Conservation (phyloP, 805 yeast species). For the Lipomyces oligophaga region DNA sequence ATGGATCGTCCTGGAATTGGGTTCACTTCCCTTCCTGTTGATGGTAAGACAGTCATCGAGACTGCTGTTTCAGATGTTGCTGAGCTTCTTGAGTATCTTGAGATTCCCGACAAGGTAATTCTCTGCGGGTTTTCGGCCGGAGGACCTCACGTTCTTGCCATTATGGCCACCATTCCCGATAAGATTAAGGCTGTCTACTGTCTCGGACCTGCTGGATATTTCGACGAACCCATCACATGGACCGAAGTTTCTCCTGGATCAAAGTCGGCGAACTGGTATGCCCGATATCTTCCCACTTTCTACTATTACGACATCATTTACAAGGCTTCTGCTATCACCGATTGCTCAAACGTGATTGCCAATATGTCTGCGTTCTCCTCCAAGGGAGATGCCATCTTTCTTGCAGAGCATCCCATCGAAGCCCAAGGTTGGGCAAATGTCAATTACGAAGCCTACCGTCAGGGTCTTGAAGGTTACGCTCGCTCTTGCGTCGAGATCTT, state of each 20-base stretch:
- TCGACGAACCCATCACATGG: constrained; percentile 21
- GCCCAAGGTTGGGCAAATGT: constrained; percentile 26
- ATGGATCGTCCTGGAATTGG: constrained; percentile 29
- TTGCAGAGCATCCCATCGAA: constrained; percentile 24
- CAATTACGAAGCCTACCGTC: constrained; percentile 27
- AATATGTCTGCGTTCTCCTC: constrained; percentile 21
- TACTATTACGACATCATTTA: constrained; percentile 11
- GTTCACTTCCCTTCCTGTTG: constrained; percentile 24
- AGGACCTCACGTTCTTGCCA: constrained; percentile 27
- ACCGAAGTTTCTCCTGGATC: constrained; percentile 20
- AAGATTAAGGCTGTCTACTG: constrained; percentile 16
- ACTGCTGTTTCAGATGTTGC: constrained; percentile 26
- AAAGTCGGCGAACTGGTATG: constrained; percentile 13
- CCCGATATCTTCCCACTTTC: constrained; percentile 15
- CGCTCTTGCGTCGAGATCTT: constrained; percentile 27
- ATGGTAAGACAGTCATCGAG: constrained; percentile 24
- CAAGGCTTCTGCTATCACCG: constrained; percentile 12
- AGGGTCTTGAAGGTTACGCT: constrained; percentile 23
- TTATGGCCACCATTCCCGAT: constrained; percentile 23
- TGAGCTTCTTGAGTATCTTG: constrained; percentile 26
- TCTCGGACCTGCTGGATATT: constrained; percentile 26
- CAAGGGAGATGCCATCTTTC: constrained; percentile 19
- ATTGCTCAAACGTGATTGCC: constrained; percentile 20
- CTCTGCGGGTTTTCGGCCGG: constrained; percentile 29
- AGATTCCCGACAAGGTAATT: constrained; percentile 14